Evolutionary conservation across 2,329 filamentous ascomycete species (phyloP).

Genomic region (Phialophora macrospora): DNA sequence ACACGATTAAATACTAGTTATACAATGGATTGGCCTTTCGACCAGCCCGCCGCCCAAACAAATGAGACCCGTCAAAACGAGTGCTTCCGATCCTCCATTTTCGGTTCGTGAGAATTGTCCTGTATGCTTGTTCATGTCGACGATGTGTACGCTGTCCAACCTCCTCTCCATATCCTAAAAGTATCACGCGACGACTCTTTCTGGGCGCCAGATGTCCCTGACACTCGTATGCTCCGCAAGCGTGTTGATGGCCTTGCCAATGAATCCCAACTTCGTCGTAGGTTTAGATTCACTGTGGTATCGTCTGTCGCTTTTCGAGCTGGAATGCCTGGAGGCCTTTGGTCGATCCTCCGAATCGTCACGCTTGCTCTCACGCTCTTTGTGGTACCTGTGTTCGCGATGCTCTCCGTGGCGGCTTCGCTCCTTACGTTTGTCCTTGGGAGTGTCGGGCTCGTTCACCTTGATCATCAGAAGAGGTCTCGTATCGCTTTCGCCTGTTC

Average conservation of each 20-base stretch:
- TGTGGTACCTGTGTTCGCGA: slow-evolving; percentile 21
- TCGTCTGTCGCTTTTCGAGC: slow-evolving; percentile 18
- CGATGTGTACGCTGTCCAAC: slow-evolving; percentile 3
- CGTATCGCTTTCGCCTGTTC: slow-evolving; percentile 49
- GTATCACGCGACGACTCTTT: slow-evolving; percentile 30
- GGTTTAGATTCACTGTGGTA: slow-evolving; percentile 22
- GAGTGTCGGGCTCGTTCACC: slow-evolving; percentile 22
- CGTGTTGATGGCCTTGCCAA: slow-evolving; percentile 24
- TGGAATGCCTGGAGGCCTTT: slow-evolving; percentile 19
- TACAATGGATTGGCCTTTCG: slow-evolving; percentile 24
- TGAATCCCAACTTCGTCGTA: slow-evolving; percentile 21
- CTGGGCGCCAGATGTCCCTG: slow-evolving; percentile 22
- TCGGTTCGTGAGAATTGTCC: slow-evolving; percentile 8
- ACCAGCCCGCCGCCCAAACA: slow-evolving; percentile 23
- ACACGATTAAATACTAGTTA: slow-evolving; percentile 8
- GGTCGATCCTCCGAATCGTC: slow-evolving; percentile 15
- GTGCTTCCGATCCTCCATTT: slow-evolving; percentile 10
- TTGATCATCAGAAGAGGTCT: slow-evolving; percentile 48
- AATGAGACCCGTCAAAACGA: slow-evolving; percentile 19
- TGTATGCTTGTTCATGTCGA: slow-evolving; percentile 11
- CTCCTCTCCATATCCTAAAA: neutral
- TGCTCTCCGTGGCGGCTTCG: slow-evolving; percentile 21
- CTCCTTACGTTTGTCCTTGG: slow-evolving; percentile 15
- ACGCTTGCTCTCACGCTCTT: slow-evolving; percentile 16
- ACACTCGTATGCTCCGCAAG: slow-evolving; percentile 26